Evolutionary conservation across 768 basidiomycete genomes (phyloP), one percentile per base, ranked within the genome.

Genomic region (Crucibulum laeve): DNA sequence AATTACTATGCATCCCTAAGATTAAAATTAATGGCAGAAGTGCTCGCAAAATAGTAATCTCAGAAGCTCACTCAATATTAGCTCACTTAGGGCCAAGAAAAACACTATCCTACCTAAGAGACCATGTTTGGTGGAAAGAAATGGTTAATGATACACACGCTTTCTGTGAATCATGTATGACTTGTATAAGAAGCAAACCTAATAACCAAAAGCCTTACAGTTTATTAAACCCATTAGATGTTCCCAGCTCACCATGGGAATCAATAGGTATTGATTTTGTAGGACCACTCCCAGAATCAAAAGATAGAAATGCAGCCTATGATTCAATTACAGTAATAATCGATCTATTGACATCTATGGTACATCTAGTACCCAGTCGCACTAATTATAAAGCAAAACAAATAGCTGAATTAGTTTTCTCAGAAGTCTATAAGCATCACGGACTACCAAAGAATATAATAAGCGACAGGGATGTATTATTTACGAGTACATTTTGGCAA

Each of bases 61-160:
- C 47, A 0, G 64, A 67, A 14, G 67, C 64, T 0, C 67, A 69
- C 25, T 63, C 61, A 1, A 8, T 69, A 0, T 41, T 69, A 7
- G 68, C 65, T 0, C 69, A 70, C 18, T 18, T 37, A 37, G 35
- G 35, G 8, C 8, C 35, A 37, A 37, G 28, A 30, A 30, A 30
- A n/a, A 30, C 28, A 30, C 8, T 30, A 30, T 8, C 28, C 8
- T 30, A 30, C 28, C 28, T 30, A 8, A 30, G 28, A 30, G 28
- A 30, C 28, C n/a, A 30, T 30, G 28, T 30, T 8, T 30, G 28
- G 28, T 30, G 28, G 28, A 30, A 30, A 30, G 28, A 30, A 8
- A 30, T 30, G n/a, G n/a, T 30, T 8, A 30, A 30, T 8, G 28
- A 30, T n/a, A 30, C 28, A 30, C 28, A 30, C 8, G 28, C 28